A percentile compares a stretch with the other conserved stretches of the same genome.
These are phyloP conservation scores for Metarhizium humberi DNA, from an alignment of 2,329 filamentous ascomycete genomes.

Conservation along the genomic window DNA sequence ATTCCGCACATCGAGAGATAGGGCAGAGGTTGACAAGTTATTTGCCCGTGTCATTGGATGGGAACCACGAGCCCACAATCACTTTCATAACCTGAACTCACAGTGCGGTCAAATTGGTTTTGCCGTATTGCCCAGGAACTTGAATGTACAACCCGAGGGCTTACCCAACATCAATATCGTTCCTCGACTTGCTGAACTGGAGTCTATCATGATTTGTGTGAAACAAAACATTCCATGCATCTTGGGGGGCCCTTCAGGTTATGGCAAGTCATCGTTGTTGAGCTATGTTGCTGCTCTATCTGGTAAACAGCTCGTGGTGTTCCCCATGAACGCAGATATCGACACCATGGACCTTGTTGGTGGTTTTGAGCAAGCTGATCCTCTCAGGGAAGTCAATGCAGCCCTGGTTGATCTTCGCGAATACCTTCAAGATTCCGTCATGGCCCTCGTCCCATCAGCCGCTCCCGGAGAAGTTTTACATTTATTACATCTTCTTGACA, in stretches of 20 bases:
- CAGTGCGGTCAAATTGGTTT: constrained; percentile 70
- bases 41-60: constrained; percentile 56
- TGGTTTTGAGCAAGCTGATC: constrained; percentile 91
- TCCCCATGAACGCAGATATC: constrained; percentile 88
- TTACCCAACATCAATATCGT: constrained; percentile 42
- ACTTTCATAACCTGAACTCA: constrained; percentile 61
- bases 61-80: constrained; percentile 46
- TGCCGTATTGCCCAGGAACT: constrained; percentile 56
- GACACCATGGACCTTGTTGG: constrained; percentile 97
- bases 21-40: constrained; percentile 52
- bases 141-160: constrained; percentile 38
- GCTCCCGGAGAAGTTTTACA: constrained; percentile 38
- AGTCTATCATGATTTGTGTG: constrained; percentile 80
- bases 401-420: constrained; percentile 37
- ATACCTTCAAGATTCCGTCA: constrained; percentile 41
- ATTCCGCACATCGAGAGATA: constrained; percentile 67
- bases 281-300: constrained; percentile 70
- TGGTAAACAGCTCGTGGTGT: constrained; percentile 68
- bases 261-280: constrained; percentile 76
- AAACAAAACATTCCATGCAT: constrained; percentile 84
- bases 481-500: constrained; percentile 41
- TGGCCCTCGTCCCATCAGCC: constrained; percentile 36
- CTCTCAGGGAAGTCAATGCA: constrained; percentile 60
- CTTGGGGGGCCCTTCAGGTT: constrained; percentile 74
- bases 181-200: constrained; percentile 60